Evolutionary conservation across 2,329 filamentous ascomycete species (phyloP), one percentile per base, ranked within the genome.

Genomic region (Botryotinia narcissicola): DNA sequence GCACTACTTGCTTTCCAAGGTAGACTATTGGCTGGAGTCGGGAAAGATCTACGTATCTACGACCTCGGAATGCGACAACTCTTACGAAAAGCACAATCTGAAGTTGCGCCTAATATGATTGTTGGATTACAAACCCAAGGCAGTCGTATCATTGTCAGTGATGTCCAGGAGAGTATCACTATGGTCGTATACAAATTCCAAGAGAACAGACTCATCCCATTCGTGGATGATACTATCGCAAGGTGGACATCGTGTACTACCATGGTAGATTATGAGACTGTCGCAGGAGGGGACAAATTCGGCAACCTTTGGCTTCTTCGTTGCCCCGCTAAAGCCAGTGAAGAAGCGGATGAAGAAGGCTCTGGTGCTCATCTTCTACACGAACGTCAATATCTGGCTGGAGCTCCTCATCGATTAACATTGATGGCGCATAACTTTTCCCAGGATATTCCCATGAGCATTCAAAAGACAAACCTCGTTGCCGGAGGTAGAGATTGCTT

Each of bases 181-280:
- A 98, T 93, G 78, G 92, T 97, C 20, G 95, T 97, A 37, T 98
- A 97, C 86, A 98, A 99, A 82, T 91, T 92, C 61, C 90, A 94
- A 77, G 93, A 94, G 77, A 98, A 98, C 83, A 92, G 92, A 78
- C 86, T 99, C 66, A 97, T 99, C 74, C 93, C 95, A 0, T 99
- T 99, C 79, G 93, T 89, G 29, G 96, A 99, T 80, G 96, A 99
- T 81, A 92, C 91, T 10, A 88, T 98, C 75, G 87, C 94, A 69
- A 90, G 96, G 46, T 98, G 95, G 93, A 97, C 94, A 1, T 97
- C 94, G 0, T 93, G 93, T 77, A 92, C 93, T 0, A 89, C 94
- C 4, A 97, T 99, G 94, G 91, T 98, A 2, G 96, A 99, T 83
- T 99, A 99, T 82, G 96, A 99, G 81, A 97, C 96, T 1, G 90